Conservation (phyloP, 768 basidiomycete genomes). For the Rossbeevera mucosa region DNA sequence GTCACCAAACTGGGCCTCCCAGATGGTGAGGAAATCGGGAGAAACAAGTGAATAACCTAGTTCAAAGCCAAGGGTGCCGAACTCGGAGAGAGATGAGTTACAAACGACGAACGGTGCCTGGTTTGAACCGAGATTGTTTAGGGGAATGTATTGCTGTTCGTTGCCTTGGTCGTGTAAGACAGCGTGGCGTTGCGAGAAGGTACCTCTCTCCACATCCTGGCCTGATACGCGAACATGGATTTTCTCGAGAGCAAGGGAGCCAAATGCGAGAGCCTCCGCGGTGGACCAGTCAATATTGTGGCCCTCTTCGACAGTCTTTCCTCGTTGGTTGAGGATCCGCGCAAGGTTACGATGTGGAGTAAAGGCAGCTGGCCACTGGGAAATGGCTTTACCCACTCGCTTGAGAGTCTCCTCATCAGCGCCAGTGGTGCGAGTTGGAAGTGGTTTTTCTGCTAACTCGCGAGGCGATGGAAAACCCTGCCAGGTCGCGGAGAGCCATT, state of each 20-base stretch:
- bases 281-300: slow-evolving; percentile 96
- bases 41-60: slow-evolving; percentile 98
- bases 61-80: slow-evolving; percentile 92
- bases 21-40: slow-evolving; percentile 86
- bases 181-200: slow-evolving; percentile 97
- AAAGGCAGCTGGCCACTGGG: slow-evolving; percentile 81
- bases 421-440: slow-evolving; percentile 90
- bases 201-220: slow-evolving; percentile 98
- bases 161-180: slow-evolving; percentile 94
- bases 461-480: slow-evolving; percentile 97
- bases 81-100: slow-evolving; percentile 97
- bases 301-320: slow-evolving; percentile 89
- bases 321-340: slow-evolving; percentile 82
- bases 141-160: slow-evolving; percentile 83
- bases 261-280: slow-evolving; percentile 95
- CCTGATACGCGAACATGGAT: slow-evolving; percentile 94
- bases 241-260: slow-evolving; percentile 87
- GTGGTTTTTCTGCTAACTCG: slow-evolving; percentile 85
- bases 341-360: slow-evolving; percentile 88
- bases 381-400: slow-evolving; percentile 83
- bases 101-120: slow-evolving; percentile 94
- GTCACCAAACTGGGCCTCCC: slow-evolving; percentile 99
- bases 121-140: slow-evolving; percentile 81
- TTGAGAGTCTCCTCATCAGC: slow-evolving; percentile 69
- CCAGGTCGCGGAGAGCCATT: slow-evolving; percentile 98